Percentiles rank a stretch among this genome's conserved stretches.
These are phyloP conservation scores for Fusarium tanahbumbuense DNA, from an alignment of 2,329 filamentous ascomycete genomes.

Conservation along the genomic window DNA sequence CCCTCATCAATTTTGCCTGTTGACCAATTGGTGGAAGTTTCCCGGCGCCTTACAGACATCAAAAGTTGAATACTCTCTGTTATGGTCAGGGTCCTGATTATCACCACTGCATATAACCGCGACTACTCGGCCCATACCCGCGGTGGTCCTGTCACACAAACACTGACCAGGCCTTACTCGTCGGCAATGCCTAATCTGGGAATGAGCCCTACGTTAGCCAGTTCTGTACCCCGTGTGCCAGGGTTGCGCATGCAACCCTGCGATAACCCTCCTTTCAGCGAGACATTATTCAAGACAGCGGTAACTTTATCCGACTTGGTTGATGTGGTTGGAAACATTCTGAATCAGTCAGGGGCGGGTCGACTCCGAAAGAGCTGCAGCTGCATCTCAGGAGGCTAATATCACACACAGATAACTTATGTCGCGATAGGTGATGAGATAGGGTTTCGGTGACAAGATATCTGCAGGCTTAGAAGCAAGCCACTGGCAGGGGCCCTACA, in stretches of 20 bases:
- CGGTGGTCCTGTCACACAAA: slow-evolving; percentile 23
- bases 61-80: neutral
- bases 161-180: neutral
- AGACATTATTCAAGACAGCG: slow-evolving; percentile 27
- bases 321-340: slow-evolving; percentile 16
- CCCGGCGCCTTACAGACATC: slow-evolving; percentile 1
- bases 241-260: slow-evolving; percentile 31
- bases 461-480: neutral
- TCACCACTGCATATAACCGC: slow-evolving; percentile 24
- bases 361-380: neutral
- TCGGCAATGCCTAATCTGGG: slow-evolving; percentile 26
- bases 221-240: slow-evolving; percentile 17
- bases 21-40: slow-evolving; percentile 38
- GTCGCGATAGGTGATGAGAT: neutral
- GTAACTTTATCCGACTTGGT: slow-evolving; percentile 29
- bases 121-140: slow-evolving; percentile 22
- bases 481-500: neutral
- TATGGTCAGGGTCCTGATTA: slow-evolving; percentile 28
- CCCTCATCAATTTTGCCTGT: neutral
- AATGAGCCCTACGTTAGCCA: slow-evolving; percentile 30
- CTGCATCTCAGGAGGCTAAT: neutral
- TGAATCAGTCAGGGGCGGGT: neutral
- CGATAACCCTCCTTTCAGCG: slow-evolving; percentile 16
- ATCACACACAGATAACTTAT: neutral
- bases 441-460: neutral